Conservation (phyloP, 208 protist genomes). For the Acanthamoeba healyi region DNA sequence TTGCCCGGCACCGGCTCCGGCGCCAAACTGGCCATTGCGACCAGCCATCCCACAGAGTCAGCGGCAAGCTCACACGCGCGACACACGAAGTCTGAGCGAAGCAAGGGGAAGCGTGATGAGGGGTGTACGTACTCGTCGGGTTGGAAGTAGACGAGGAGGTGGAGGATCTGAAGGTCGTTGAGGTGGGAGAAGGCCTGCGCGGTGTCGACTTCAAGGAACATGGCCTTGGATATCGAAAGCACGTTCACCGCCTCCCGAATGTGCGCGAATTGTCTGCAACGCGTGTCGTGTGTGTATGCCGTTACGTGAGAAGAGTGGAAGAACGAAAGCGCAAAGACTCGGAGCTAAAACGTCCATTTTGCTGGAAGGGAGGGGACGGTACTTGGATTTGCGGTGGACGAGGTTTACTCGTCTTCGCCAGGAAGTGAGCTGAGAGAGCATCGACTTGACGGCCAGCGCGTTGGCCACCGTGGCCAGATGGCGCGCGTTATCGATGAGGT, state of each 20-base stretch:
- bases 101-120: not conserved
- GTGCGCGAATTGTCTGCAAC: slow-evolving; percentile 33
- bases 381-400: slow-evolving; percentile 66
- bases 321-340: too few relatives aligned
- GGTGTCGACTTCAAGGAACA: slow-evolving; percentile 58
- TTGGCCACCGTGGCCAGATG: slow-evolving; percentile 66
- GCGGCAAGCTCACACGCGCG: not conserved
- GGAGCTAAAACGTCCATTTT: too few relatives aligned
- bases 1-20: slow-evolving; percentile 52
- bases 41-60: not conserved
- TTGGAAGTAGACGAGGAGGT: slow-evolving; percentile 68
- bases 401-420: slow-evolving; percentile 48
- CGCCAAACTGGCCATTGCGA: not conserved
- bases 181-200: slow-evolving; percentile 68
- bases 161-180: slow-evolving; percentile 73
- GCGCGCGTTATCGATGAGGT: slow-evolving; percentile 69
- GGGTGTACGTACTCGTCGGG: slow-evolving; percentile 36
- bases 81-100: not conserved
- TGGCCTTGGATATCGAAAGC: slow-evolving; percentile 65
- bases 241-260: slow-evolving; percentile 66
- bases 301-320: too few relatives aligned
- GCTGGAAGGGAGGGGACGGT: not conserved
- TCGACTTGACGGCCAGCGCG: slow-evolving; percentile 61
- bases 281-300: not conserved
- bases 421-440: slow-evolving; percentile 41